phyloP scores from a whole-genome alignment of 305 asterid species.

The Stenogyne calaminthoides region DNA sequence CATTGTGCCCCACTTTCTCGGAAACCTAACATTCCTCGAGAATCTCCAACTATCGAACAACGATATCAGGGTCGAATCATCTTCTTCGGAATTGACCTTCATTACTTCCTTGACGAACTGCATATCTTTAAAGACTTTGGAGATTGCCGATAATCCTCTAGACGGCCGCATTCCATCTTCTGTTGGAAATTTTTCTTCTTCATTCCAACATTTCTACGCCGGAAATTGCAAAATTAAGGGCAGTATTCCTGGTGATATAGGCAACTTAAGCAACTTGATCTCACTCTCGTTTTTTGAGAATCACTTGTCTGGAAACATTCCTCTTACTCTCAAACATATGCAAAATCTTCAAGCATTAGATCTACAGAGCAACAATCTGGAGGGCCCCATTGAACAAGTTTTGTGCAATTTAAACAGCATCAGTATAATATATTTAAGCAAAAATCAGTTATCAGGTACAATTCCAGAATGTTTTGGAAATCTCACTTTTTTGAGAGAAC shows the following conservation, averaged over 20 bases:
- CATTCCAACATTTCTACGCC: not conserved
- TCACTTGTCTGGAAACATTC: not conserved
- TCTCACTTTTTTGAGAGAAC: no score
- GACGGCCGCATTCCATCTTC: not conserved
- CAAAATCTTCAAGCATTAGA: slow-evolving; percentile 1
- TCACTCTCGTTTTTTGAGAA: not conserved
- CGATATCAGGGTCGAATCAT: not conserved
- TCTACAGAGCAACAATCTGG: not conserved
- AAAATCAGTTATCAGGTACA: no score
- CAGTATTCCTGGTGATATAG: not conserved
- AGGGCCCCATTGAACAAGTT: not conserved
- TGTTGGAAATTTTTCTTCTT: not conserved
- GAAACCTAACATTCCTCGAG: no score
- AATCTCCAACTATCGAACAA: not conserved
- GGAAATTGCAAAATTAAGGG: not conserved
- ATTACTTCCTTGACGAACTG: slow-evolving; percentile 1
- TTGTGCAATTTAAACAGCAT: not conserved
- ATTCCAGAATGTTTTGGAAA: no score
- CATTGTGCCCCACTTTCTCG: not conserved
- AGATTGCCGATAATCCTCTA: not conserved
- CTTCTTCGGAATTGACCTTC: not conserved
- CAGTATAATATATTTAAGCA: not conserved
- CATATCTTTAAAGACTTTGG: not conserved
- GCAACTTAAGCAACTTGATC: slow-evolving; percentile 1
- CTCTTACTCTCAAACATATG: not conserved